Evolutionary conservation across 805 yeast genomes (phyloP).

Genomic region (Torulaspora microellipsoides): DNA sequence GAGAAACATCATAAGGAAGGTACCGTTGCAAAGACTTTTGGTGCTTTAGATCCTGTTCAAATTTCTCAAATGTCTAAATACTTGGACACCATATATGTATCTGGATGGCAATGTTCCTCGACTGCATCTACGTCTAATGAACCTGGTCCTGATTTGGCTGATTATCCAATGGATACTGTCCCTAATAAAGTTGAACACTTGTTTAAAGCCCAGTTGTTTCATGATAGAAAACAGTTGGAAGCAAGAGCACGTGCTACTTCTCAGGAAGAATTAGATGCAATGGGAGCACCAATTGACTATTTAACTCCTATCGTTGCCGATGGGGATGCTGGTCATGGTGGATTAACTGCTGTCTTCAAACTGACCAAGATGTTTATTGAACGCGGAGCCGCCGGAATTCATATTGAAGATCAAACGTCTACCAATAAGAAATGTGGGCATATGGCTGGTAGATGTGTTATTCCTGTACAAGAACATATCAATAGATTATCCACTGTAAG

Average conservation of each 20-base stretch:
- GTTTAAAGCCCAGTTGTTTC: conserved; percentile 95
- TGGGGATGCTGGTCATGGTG: conserved; percentile 99
- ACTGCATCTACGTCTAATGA: conserved; percentile 97
- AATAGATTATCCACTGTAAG: conserved; percentile 91
- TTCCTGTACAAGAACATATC: conserved; percentile 96
- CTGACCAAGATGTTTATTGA: conserved; percentile 94
- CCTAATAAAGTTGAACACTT: conserved; percentile 97
- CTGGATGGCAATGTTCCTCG: conserved; percentile 99
- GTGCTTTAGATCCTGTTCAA: conserved; percentile 94
- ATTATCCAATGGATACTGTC: conserved; percentile 97
- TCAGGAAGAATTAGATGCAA: conserved; percentile 60
- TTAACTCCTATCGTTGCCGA: conserved; percentile 94
- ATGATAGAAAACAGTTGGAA: conserved; percentile 93
- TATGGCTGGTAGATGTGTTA: conserved; percentile 98
- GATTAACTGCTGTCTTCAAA: conserved; percentile 92
- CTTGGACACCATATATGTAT: conserved; percentile 86
- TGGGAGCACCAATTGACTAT: conserved; percentile 75
- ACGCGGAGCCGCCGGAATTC: conserved; percentile 98
- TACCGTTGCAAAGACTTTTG: conserved; percentile 73
- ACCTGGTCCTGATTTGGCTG: conserved; percentile 98
- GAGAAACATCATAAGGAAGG: conserved; percentile 55
- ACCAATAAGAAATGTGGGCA: conserved; percentile 99
- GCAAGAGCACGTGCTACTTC: conserved; percentile 56
- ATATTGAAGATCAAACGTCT: conserved; percentile 98
- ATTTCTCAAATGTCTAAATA: conserved; percentile 96